Evolutionary conservation across 108 stramenopile species (phyloP), one percentile per base, ranked within the genome.

Genomic region (Cyclotella cryptica): DNA sequence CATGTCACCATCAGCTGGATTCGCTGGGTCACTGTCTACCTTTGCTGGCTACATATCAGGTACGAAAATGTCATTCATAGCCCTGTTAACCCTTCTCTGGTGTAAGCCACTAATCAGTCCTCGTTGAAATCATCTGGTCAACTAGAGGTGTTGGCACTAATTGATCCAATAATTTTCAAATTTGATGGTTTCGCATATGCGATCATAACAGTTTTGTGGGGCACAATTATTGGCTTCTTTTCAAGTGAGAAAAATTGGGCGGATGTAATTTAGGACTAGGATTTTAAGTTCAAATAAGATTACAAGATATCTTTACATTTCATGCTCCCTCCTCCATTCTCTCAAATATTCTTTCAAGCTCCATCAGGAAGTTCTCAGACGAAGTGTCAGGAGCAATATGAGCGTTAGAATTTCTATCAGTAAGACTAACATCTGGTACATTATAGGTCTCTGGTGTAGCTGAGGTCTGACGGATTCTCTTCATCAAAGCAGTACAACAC

Each of bases 81-180:
- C 1, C 15, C 18, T 9, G 18, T 49, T n/a, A 3, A 1, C 18
- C 9, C 15, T 49, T 49, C 47, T n/a, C 15, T 49, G 6, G 3
- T n/a, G 2, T 30, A 1, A 29, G n/a, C n/a, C 45, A n/a, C 27
- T 29, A 58, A 35, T 14, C 15, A 30, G 19, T 49, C 51, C 4
- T 0, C 3, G 11, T 28, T 57, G n/a, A 52, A 12, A 0, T 15
- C 18, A 17, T 42, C 26, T 49, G 6, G 28, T n/a, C 29, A 42
- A 24, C 60, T 41, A 79, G 93, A 94, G 69, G 84, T 94, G 15
- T 71, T 92, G 63, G 65, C 81, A 0, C 84, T 89, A 15, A 70
- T 89, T 12, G 93, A 94, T 73, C 91, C 93, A 18, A 87, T 94
- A 39, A 78, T 94, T 24, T 88, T 94, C 60, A 90, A 90, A 27